Evolutionary conservation across 2,329 filamentous ascomycete species (phyloP), one percentile per base, ranked within the genome.

Genomic region (Pestalotiopsis sp.): DNA sequence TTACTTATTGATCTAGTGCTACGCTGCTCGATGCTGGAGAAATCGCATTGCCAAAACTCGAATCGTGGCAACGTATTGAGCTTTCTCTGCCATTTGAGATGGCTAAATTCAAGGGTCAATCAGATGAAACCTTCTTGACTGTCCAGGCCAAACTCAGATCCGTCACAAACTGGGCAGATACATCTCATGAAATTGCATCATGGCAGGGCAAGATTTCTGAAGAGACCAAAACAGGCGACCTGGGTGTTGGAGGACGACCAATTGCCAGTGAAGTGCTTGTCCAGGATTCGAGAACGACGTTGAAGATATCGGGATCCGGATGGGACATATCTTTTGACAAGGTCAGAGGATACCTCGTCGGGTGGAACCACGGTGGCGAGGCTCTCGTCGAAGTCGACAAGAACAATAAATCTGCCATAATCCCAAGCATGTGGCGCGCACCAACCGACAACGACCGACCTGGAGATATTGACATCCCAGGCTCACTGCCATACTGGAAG

Each of bases 381-480:
- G 63, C 77, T 0, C 70, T 86, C 0, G 75, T 86, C 12, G 78
- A 74, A 7, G 64, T 73, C 0, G 77, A 81, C 62, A 78, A 83
- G 0, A 75, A 70, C 45, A 79, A 78, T 3, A 72, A 77, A 7
- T 77, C 78, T 3, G 83, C 81, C 25, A 76, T 84, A 17, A 73
- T 77, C 9, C 83, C 87, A 1, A 81, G 83, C 5, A 88, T 92
- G 78, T 92, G 89, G 85, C 87, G 90, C 4, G 87, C 90, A 0
- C 84, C 86, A 14, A 92, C 90, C 0, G 88, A 92, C 77, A 92
- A 92, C 73, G 90, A 92, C 73, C 80, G 81, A 0, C 83, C 86
- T 0, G 74, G 78, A 17, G 86, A 87, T 12, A 67, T 38, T 14
- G 41, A 67, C 31, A 56, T 63, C 4, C 66, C 66, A 4, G 66